Evolutionary conservation across 192 early-diverging fungal genomes (phyloP).

Genomic region (Allomyces macrogynus): DNA sequence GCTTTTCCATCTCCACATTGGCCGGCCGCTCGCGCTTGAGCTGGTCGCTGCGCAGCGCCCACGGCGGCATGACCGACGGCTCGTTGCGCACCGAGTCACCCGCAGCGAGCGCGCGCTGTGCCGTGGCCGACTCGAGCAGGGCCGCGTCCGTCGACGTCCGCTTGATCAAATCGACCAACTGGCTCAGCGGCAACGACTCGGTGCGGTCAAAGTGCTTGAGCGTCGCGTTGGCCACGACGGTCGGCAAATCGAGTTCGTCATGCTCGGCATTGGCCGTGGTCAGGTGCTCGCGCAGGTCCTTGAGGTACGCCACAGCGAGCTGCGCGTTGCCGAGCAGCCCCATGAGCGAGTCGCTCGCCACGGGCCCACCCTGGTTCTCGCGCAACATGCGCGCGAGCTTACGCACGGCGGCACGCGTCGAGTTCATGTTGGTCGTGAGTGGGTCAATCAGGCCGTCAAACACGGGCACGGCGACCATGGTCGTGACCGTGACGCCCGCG

Average conservation of each 20-base stretch:
- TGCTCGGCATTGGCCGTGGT: background rate
- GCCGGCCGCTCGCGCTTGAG: constrained; percentile 14
- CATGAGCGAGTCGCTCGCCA: background rate
- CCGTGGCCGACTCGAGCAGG: background rate
- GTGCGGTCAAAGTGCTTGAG: background rate
- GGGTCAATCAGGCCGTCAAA: background rate
- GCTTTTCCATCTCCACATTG: constrained; percentile 47
- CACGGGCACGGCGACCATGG: background rate
- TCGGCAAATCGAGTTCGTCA: background rate
- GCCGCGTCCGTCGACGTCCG: background rate
- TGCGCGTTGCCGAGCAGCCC: background rate
- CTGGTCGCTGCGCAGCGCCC: no score
- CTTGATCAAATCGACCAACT: background rate
- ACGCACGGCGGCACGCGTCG: background rate
- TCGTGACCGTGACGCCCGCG: background rate
- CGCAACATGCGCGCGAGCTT: background rate
- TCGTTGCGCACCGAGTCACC: no score
- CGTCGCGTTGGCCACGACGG: background rate
- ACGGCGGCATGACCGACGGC: no score
- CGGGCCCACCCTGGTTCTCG: background rate
- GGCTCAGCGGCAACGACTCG: background rate
- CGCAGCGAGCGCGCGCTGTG: no score
- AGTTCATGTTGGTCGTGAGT: background rate
- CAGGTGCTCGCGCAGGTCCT: background rate
- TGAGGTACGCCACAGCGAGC: background rate